Evolutionary conservation across 331 rosid species (phyloP), one percentile per base, ranked within the genome.

Genomic region (Malus hybrid): DNA sequence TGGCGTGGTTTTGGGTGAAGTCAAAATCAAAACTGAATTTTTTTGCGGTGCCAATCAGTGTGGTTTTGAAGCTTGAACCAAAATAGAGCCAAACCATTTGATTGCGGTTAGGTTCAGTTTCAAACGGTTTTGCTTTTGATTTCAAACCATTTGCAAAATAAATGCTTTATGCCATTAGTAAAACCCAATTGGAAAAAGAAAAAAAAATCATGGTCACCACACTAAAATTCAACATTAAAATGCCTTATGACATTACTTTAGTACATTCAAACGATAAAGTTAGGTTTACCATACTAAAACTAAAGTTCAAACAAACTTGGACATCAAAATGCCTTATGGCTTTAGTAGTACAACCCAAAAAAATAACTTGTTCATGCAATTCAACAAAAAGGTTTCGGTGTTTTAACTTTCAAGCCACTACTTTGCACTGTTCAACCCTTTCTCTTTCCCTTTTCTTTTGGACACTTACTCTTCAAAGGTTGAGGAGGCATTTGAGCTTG

Each of bases 91-190:
- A 14, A 48, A 48, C 7, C 0, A 48, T 48, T 48, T 48, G 18
- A 6, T 14, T 48, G 19, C 0, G 19, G 7, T 48, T 15, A 1
- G 7, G 7, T 48, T 48, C 55, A 5, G 3, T 15, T 48, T 48
- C 3, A 48, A 48, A 14, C 0, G 0, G 1, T 5, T 48, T 48
- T 48, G 3, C 2, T 48, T 48, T 48, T 0, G 3, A 0, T 50
- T 15, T 50, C 1, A 50, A 50, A 50, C 3, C n/a, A 50, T 50
- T 50, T 15, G 56, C 9, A 6, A 50, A 15, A 16, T 48, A 48
- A 5, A 48, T 48, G 1, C n/a, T 50, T 50, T 50, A 15, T 2
- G 56, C n/a, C 7, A 15, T 50, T 50, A 15, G 18, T 50, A 50
- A 3, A 50, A 5, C 3, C 4, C 0, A 50, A 48, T 15, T 5